Conservation (phyloP, 352 stramenopile genomes). For the Pythium oligandrum region DNA sequence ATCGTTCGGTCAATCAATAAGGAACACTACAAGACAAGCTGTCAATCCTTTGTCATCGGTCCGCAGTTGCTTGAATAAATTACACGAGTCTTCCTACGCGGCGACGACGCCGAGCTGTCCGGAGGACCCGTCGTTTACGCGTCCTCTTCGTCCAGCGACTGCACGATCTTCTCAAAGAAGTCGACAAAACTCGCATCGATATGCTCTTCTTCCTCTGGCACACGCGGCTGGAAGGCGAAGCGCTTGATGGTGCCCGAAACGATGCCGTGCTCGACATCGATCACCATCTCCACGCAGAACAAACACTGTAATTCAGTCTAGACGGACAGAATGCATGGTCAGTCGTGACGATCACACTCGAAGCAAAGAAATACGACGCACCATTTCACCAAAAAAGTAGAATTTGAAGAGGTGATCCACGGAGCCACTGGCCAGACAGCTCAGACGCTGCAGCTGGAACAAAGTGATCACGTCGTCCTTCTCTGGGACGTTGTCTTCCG, state of each 20-base stretch:
- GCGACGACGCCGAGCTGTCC: too few relatives aligned
- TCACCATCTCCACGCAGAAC: conserved; percentile 79
- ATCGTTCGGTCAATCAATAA: too few relatives aligned
- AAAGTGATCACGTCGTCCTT: conserved; percentile 73
- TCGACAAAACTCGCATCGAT: conserved; percentile 83
- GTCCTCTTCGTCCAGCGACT: conserved; percentile 41
- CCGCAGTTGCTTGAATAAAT: conserved; percentile 28
- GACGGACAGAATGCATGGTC: neutral
- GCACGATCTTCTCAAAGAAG: conserved; percentile 76
- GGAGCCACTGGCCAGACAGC: conserved; percentile 74
- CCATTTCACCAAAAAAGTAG: conserved; percentile 86
- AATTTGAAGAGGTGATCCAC: conserved; percentile 80
- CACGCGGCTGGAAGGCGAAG: conserved; percentile 51
- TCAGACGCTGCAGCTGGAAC: conserved; percentile 64
- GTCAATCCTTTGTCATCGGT: too few relatives aligned
- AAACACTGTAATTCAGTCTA: conserved; percentile 73
- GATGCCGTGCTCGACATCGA: conserved; percentile 45
- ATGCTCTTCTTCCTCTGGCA: conserved; percentile 65
- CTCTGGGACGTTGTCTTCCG: conserved; percentile 39
- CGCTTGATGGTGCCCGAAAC: conserved; percentile 70
- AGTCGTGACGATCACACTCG: too few relatives aligned
- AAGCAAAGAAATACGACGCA: conserved; percentile 18
- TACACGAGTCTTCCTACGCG: conserved; percentile 8
- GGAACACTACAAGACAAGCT: too few relatives aligned
- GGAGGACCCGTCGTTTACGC: too few relatives aligned